These are phyloP conservation scores for Helianthus tuberosus DNA, from an alignment of 129 eudicot species.

Conservation along the genomic window DNA sequence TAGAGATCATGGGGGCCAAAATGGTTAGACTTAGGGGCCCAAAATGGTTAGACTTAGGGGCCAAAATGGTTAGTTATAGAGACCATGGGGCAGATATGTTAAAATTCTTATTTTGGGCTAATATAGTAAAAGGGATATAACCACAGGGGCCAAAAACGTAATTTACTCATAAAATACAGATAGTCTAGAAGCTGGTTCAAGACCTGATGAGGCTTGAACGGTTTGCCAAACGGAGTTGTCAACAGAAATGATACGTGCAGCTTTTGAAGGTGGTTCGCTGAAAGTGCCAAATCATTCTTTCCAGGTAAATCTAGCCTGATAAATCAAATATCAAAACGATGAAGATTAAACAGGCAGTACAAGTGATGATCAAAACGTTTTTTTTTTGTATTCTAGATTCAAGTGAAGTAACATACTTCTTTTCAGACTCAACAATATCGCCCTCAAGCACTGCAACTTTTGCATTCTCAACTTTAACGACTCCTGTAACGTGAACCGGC, in stretches of 20 bases:
- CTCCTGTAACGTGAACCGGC: constrained; percentile 69
- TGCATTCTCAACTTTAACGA: constrained; percentile 53
- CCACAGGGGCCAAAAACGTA: no score
- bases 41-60: no score
- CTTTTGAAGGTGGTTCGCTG: constrained; percentile 98
- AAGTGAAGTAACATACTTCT: constrained; percentile 50
- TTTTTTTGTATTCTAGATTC: background rate
- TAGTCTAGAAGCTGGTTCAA: constrained; percentile 13
- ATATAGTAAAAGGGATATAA: no score
- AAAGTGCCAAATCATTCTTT: constrained; percentile 54
- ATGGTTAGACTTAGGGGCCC: no score
- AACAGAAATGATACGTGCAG: constrained; percentile 68
- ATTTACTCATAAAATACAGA: background rate
- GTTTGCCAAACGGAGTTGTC: constrained; percentile 66
- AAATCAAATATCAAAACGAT: constrained; percentile 9
- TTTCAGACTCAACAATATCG: constrained; percentile 72
- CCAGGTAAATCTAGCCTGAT: constrained; percentile 72
- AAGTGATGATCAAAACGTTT: no score
- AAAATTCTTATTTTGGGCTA: no score
- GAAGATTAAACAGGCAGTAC: background rate
- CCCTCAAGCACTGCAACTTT: constrained; percentile 80
- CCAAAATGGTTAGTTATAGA: no score
- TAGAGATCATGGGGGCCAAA: no score
- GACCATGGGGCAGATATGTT: no score
- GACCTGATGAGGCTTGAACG: constrained; percentile 96